Evolutionary conservation across 1,284 basidiomycete genomes (phyloP).

Genomic region (Amylostereum areolatum): DNA sequence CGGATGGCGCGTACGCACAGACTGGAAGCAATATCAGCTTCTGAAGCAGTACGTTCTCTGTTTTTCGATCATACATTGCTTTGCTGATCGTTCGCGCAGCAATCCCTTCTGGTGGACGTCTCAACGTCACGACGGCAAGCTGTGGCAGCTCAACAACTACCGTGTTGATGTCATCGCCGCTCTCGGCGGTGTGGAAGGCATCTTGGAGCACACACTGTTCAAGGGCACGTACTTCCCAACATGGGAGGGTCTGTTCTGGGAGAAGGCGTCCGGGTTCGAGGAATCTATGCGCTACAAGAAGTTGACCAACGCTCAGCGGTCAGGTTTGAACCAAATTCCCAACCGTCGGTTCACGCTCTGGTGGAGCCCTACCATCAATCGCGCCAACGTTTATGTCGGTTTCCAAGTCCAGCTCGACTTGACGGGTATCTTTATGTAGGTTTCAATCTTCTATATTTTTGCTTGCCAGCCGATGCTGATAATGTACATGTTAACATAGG

Average conservation of each 20-base stretch:
- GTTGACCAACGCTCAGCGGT: constrained; percentile 92
- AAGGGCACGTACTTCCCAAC: constrained; percentile 96
- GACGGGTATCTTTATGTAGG: constrained; percentile 87
- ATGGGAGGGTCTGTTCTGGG: constrained; percentile 94
- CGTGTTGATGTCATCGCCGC: constrained; percentile 99
- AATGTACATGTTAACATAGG: constrained; percentile 42
- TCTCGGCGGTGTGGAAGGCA: constrained; percentile 95
- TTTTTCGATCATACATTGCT: not conserved
- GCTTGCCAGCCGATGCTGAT: constrained; percentile 8
- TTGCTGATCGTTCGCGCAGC: constrained; percentile 29
- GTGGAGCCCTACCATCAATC: constrained; percentile 99
- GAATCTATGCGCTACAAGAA: constrained; percentile 98
- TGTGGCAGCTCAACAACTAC: constrained; percentile 98
- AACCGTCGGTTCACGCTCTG: constrained; percentile 99
- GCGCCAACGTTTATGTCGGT: constrained; percentile 98
- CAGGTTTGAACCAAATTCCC: constrained; percentile 96
- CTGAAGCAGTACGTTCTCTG: constrained; percentile 67
- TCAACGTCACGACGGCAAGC: constrained; percentile 95
- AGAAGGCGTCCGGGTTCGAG: constrained; percentile 92
- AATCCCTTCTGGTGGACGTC: constrained; percentile 99
- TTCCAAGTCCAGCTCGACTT: constrained; percentile 99
- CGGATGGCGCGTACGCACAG: constrained; percentile 92
- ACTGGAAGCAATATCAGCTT: constrained; percentile 97
- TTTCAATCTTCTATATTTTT: not conserved
- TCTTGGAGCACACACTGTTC: constrained; percentile 96